A percentile compares a stretch with the other conserved stretches of the same genome.
phyloP scores from a whole-genome alignment of 73 alveolate genomes.

The Tetrahymena elliotti region DNA sequence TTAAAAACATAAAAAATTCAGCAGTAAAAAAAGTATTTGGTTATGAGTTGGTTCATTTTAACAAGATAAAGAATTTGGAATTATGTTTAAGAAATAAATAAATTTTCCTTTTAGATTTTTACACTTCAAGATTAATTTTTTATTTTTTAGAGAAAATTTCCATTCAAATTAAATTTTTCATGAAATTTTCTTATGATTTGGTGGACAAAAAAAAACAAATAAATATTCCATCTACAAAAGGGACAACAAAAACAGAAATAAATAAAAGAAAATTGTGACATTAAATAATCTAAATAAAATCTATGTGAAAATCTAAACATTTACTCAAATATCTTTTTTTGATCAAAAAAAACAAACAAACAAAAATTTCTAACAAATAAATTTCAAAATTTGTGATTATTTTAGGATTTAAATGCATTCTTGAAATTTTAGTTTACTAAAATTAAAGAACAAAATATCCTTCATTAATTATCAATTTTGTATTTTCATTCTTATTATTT shows the following conservation, averaged over 20 bases:
- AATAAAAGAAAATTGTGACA: neutral
- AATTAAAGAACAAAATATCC: neutral
- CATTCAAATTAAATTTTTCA: neutral
- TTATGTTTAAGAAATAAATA: too few species aligned
- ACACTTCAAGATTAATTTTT: neutral
- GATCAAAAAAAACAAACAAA: neutral
- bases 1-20: neutral
- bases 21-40: neutral
- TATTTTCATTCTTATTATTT: neutral
- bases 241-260: too few species aligned
- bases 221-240: neutral
- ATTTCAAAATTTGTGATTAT: too few species aligned
- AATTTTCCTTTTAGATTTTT: neutral
- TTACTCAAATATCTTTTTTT: neutral
- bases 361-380: neutral
- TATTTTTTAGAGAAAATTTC: neutral
- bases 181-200: too few species aligned
- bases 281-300: too few species aligned
- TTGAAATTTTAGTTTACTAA: too few species aligned
- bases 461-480: neutral
- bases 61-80: too few species aligned
- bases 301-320: neutral
- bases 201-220: neutral
- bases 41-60: neutral
- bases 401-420: neutral